Evolutionary conservation across 1,139 yeast species (phyloP).

Genomic region (Kurtzmaniella natalensis): DNA sequence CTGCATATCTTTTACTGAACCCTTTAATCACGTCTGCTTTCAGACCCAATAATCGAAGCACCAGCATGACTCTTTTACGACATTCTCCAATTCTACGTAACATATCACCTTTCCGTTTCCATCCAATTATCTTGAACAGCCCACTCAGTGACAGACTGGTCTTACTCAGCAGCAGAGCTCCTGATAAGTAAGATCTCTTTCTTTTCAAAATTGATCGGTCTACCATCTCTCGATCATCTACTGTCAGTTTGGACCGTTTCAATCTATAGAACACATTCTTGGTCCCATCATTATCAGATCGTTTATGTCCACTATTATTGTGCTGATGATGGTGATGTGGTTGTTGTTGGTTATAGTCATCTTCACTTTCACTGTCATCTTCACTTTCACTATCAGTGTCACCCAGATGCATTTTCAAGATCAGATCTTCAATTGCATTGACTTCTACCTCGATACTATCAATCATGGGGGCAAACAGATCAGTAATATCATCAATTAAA

Average conservation of each 20-base stretch:
- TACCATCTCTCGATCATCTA: conserved; percentile 19
- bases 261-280: conserved; percentile 31
- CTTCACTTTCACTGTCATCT: conserved; percentile 34
- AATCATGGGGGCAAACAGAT: conserved; percentile 95
- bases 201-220: not conserved
- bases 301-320: conserved; percentile 24
- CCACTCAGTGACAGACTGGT: conserved; percentile 7
- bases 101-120: conserved; percentile 95
- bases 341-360: conserved; percentile 13
- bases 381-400: conserved; percentile 45
- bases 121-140: conserved; percentile 54
- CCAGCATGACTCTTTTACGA: conserved; percentile 89
- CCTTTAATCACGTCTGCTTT: conserved; percentile 97
- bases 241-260: conserved; percentile 37
- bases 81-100: conserved; percentile 91
- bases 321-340: not conserved
- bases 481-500: conserved; percentile 92
- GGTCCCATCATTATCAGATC: conserved; percentile 6
- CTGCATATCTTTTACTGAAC: conserved; percentile 85
- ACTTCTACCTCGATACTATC: conserved; percentile 92
- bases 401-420: conserved; percentile 78
- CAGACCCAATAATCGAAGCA: conserved; percentile 76
- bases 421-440: conserved; percentile 86
- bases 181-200: not conserved
- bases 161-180: conserved; percentile 8